phyloP scores from a whole-genome alignment of 129 eudicot genomes.

The Dittrichia graveolens region DNA sequence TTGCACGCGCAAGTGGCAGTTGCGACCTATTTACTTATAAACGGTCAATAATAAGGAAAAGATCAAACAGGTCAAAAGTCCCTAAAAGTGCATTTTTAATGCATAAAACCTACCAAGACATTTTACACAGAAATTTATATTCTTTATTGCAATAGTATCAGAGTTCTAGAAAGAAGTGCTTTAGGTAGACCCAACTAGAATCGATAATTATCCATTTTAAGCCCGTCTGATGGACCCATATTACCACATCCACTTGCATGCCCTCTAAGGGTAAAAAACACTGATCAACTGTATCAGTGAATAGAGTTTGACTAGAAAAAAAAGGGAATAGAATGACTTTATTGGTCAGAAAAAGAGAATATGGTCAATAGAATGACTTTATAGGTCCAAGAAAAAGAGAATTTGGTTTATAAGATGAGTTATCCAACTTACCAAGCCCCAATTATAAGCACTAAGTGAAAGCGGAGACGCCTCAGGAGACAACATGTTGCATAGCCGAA shows the following conservation, averaged over 20 bases:
- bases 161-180: too few species aligned
- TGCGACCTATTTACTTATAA: too few species aligned
- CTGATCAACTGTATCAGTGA: neutral
- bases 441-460: constrained; percentile 86
- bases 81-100: too few species aligned
- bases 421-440: constrained; percentile 71
- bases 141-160: too few species aligned
- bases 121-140: too few species aligned
- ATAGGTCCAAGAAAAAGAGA: neutral
- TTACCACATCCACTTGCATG: too few species aligned
- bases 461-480: constrained; percentile 95
- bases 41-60: too few species aligned
- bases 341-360: neutral
- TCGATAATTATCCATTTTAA: too few species aligned
- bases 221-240: too few species aligned
- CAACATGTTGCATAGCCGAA: constrained; percentile 81
- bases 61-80: too few species aligned
- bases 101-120: too few species aligned
- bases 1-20: neutral
- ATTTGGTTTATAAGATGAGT: neutral
- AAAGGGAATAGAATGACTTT: neutral
- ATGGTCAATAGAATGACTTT: neutral
- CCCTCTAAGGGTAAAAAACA: constrained; percentile 1
- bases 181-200: too few species aligned
- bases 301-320: constrained; percentile 14